Base-by-base conservation (phyloP, 306 rosid species). In the Fragaria ananassa region DNA sequence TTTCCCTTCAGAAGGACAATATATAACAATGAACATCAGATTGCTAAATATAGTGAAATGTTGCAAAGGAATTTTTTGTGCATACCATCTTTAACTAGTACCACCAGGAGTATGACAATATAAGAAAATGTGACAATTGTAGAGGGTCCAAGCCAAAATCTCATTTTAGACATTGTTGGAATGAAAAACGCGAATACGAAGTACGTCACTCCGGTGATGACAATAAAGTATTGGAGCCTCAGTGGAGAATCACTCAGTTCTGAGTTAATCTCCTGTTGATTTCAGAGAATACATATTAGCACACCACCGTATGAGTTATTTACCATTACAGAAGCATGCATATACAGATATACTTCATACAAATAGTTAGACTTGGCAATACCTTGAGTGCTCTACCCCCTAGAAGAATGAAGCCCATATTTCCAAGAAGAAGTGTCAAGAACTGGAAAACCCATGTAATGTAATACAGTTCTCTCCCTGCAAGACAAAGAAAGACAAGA, bases 321-420 rank as follows among this genome's bases (percentile, higher is more conserved):
- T 50, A 6, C 54, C 63, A 50, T 11, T 19, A 23, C 63, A 51
- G 62, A 70, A 70, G 47, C 25, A 71, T 4, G 35, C 34, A 23
- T 53, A 6, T n/a, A n/a, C n/a, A n/a, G n/a, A n/a, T n/a, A n/a
- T 29, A 70, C 37, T 27, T 17, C 10, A 25, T 27, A 46, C 41
- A 46, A 34, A 3, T 4, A 15, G 5, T 17, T 49, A 11, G 19
- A 61, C 6, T 42, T 10, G 13, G 11, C 27, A 68, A 64, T 76
- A 86, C 93, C 86, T 84, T 85, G 4, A 89, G 89, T 57, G 89
- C 89, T 73, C 84, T 81, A 75, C 93, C 93, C 45, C 93, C 93
- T 0, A 89, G 79, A 39, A 89, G 83, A 35, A 89, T 83, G 78
- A 83, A 85, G 60, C 93, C 93, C 93, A 83, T 89, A 25, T 89